Evolutionary conservation across 2,329 filamentous ascomycete genomes (phyloP), one percentile per base, ranked within the genome.

Genomic region (Sporothrix brunneoviolacea): DNA sequence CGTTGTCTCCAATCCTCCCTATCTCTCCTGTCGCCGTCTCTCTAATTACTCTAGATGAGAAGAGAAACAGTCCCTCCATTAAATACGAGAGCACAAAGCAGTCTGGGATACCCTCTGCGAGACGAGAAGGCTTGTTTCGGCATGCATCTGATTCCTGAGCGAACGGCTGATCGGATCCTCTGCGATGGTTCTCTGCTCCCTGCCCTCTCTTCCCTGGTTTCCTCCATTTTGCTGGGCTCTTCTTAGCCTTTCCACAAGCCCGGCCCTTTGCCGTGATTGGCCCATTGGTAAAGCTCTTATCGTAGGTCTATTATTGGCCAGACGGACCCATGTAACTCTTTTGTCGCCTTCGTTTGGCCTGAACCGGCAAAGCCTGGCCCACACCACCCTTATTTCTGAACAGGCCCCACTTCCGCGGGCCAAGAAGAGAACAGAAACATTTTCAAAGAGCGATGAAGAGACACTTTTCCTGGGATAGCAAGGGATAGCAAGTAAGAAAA

Each of bases 231-330:
- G 16, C 18, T 37, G 16, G 12, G 27, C 37, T 24, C n/a, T 16
- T 18, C 16, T n/a, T 19, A 27, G 22, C 32, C 42, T 39, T 44
- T 35, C 41, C 24, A 40, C 36, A 10, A 5, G 21, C 8, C 8
- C 35, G 18, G 37, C 15, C 30, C 16, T n/a, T 4, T 28, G 24
- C 27, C 22, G 19, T 52, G 35, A 49, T 52, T 52, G 51, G 51
- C 15, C 28, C 3, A 24, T 10, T 10, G 12, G 10, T 7, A 22
- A 30, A 49, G 35, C 45, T 45, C 51, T 52, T 52, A 52, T 52
- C 51, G 24, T 33, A 21, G 10, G 15, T 2, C 19, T 28, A 1
- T 49, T 39, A 52, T 49, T 52, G 51, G 51, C 16, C 21, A 5
- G 12, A 4, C 9, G 18, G 7, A 18, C 33, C 18, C 21, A 24